Conservation (phyloP, 2,329 filamentous ascomycete genomes). For the Trichoderma sp. region DNA sequence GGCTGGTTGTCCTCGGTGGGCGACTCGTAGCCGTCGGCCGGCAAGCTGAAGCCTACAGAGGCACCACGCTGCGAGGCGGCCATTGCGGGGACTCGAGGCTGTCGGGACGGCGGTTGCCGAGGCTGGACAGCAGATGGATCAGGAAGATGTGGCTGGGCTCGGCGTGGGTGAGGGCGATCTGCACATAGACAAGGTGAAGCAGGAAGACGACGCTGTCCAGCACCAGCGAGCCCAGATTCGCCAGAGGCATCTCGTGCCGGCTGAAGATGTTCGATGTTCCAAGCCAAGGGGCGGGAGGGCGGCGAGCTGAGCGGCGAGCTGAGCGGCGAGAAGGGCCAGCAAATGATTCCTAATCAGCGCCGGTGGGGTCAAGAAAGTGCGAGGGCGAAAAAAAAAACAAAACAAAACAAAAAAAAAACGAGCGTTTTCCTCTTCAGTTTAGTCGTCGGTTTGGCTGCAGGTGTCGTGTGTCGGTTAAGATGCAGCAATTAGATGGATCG, state of each 20-base stretch:
- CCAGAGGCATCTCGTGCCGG: constrained; percentile 43
- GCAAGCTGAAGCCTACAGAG: constrained; percentile 10
- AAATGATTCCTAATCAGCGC: constrained; percentile 1
- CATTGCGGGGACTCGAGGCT: constrained; percentile 41
- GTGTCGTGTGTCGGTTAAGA: background rate
- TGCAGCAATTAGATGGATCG: background rate
- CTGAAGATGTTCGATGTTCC: background rate
- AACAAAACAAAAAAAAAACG: background rate
- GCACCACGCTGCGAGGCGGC: constrained; percentile 28
- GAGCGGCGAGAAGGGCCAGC: background rate
- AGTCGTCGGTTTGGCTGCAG: background rate
- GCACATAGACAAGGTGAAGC: constrained; percentile 52
- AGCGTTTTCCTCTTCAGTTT: background rate
- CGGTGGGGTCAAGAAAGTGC: background rate
- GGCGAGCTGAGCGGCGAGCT: background rate
- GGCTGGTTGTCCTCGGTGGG: constrained; percentile 35
- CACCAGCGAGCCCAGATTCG: constrained; percentile 50
- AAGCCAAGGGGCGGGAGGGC: background rate
- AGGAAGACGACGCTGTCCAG: constrained; percentile 52
- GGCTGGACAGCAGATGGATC: constrained; percentile 48
- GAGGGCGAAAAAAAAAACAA: background rate
- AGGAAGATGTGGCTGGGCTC: constrained; percentile 45
- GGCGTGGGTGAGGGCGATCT: constrained; percentile 47
- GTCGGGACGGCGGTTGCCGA: constrained; percentile 47
- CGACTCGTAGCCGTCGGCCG: constrained; percentile 36